These are phyloP conservation scores for Cladobotryum mycophilum DNA, from an alignment of 2,329 filamentous ascomycete genomes.

Conservation along the genomic window DNA sequence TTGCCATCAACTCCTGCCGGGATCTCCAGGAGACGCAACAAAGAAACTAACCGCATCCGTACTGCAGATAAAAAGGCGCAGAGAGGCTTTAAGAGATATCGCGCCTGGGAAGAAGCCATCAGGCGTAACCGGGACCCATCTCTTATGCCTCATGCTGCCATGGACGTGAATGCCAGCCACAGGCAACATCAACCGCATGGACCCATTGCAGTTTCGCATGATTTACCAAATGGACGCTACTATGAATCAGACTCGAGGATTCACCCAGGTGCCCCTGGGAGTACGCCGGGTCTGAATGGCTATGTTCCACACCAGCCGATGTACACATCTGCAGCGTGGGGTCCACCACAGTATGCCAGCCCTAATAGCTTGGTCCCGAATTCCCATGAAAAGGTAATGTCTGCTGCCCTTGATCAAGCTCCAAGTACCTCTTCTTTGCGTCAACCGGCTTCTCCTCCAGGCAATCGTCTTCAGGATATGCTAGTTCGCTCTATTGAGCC, in stretches of 20 bases:
- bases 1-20: conserved; percentile 1
- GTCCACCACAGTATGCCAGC: conserved; percentile 6
- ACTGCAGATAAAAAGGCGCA: conserved; percentile 30
- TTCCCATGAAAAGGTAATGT: conserved; percentile 22
- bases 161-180: conserved; percentile 4
- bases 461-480: conserved; percentile 31
- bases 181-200: conserved; percentile 3
- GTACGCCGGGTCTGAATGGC: conserved; percentile 20
- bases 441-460: conserved; percentile 20
- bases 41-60: conserved; percentile 14
- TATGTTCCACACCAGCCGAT: conserved; percentile 17
- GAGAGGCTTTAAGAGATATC: conserved; percentile 42
- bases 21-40: not conserved
- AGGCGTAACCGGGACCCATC: conserved; percentile 21
- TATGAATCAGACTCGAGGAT: not conserved
- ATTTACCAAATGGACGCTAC: conserved; percentile 3
- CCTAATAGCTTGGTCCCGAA: conserved; percentile 7
- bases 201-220: conserved; percentile 1
- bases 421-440: conserved; percentile 16
- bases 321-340: conserved; percentile 3
- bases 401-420: conserved; percentile 15
- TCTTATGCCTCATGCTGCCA: not conserved
- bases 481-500: conserved; percentile 43
- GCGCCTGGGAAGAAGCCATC: conserved; percentile 37
- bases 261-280: conserved; percentile 14